Base-by-base conservation (phyloP, 2,329 filamentous ascomycete genomes). In the Sporothrix brunneoviolacea region DNA sequence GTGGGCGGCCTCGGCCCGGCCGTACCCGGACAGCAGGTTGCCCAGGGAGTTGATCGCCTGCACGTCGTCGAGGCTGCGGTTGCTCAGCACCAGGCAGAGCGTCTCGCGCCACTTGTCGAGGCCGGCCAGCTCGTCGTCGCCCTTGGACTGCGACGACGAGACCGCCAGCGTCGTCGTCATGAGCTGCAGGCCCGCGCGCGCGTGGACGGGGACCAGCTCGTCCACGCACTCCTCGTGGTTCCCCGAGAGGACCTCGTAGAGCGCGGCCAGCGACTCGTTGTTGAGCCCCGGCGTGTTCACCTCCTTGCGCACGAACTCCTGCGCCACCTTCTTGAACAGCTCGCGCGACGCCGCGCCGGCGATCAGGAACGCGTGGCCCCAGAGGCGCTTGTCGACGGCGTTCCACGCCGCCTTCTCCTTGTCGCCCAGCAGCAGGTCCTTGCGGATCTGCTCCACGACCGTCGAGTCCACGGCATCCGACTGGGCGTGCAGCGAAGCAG, bases 71-170 rank as follows among this genome's bases (percentile, higher is more conserved):
- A 77, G 68, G 55, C 86, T 95, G 54, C 93, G 83, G 66, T 98
- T 98, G 68, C 87, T 91, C 37, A 96, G 68, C 22, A 97, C 80
- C 53, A 98, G 72, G 2, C 84, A 81, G 35, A 97, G 71, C 0
- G 93, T 96, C 67, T 98, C 93, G 38, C 83, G 83, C 93, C 93
- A 98, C 65, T 90, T 90, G 60, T 97, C 88, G 18, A 98, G 73
- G 4, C 93, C 93, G 60, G 88, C 86, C 5, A 91, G 73, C 1
- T 84, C 83, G 64, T 93, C 89, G 57, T 83, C 83, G 64, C 91
- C 89, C 57, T 82, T 84, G 0, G 82, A 74, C 28, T 80, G 69
- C 2, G 76, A 79, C 8, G 74, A n/a, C n/a, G n/a, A n/a, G n/a
- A n/a, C 69, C 7, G 79, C 72, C 51, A 82, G 74, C n/a, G 83